Evolutionary conservation across 2,329 filamentous ascomycete species (phyloP), one percentile per base, ranked within the genome.

Genomic region (Waltergamsia citrina): DNA sequence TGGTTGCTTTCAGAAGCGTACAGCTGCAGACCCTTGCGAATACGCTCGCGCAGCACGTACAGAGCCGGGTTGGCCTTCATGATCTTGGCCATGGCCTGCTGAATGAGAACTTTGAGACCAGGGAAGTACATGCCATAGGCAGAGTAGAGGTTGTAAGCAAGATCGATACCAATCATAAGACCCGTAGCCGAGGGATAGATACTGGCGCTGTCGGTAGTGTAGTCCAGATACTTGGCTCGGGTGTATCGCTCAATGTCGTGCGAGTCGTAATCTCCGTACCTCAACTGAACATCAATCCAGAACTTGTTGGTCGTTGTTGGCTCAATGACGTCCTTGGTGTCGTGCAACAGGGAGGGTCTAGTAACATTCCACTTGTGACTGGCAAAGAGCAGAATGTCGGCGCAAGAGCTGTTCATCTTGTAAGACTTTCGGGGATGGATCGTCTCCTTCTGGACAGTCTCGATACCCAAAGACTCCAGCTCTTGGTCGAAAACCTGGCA

Each of bases 381-480:
- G 24, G 92, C 90, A 52, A 98, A 98, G 8, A 98, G 74, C 35
- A 96, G 71, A 42, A 98, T 95, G 57, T 98, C 92, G 5, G 93
- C 92, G 51, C 92, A 96, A 38, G 90, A 96, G 50, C 88, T 95
- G 69, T 98, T 98, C 92, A 98, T 98, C 76, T 98, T 98, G 76
- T 98, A 98, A 5, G 87, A 95, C 63, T 98, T 98, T 75, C 92
- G 77, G 34, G 92, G 92, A 67, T 98, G 92, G 39, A 98, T 98
- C 0, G 92, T 96, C 65, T 98, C 92, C 61, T 98, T 98, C 55
- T 98, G 92, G 5, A 96, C 92, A 3, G 87, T 93, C 60, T 98
- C 92, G 38, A 98, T 95, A 23, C 88, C 88, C 4, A 98, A 69
- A 21, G 92, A 87, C 57, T 98, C 92, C 28, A 98, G 66, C 55